Conservation (phyloP, 805 yeast genomes). For the Metschnikowia colocasiae region DNA sequence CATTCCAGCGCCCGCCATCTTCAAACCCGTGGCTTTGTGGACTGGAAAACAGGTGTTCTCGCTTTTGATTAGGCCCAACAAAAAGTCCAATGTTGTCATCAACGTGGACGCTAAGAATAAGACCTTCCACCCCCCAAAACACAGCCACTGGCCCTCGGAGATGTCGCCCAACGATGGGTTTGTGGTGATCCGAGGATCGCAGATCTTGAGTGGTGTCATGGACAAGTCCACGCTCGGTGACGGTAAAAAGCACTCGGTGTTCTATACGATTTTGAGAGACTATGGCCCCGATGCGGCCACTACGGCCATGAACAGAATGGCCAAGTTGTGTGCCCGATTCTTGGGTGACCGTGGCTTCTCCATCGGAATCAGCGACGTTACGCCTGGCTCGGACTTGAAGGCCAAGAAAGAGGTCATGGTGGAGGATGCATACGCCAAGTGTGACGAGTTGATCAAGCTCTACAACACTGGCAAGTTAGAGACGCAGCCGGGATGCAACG, state of each 20-base stretch:
- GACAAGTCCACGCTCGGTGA: conserved; percentile 95
- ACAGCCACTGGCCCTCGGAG: conserved; percentile 66
- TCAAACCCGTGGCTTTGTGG: conserved; percentile 89
- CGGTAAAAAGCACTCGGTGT: conserved; percentile 95
- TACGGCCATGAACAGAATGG: conserved; percentile 96
- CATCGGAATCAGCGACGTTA: conserved; percentile 95
- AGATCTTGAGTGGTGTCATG: conserved; percentile 90
- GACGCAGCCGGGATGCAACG: conserved; percentile 98
- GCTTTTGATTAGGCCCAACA: conserved; percentile 79
- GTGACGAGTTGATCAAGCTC: conserved; percentile 82
- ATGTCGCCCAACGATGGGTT: conserved; percentile 98
- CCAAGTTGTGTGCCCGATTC: conserved; percentile 94
- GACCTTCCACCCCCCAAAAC: conserved; percentile 74
- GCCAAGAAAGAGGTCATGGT: conserved; percentile 82
- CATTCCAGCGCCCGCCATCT: conserved; percentile 90
- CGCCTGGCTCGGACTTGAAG: conserved; percentile 80
- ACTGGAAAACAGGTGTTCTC: conserved; percentile 97
- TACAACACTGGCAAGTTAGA: conserved; percentile 85
- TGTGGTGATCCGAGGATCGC: conserved; percentile 84
- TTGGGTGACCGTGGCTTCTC: conserved; percentile 95
- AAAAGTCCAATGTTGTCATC: conserved; percentile 70
- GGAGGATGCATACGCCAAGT: conserved; percentile 81
- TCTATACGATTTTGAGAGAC: conserved; percentile 91
- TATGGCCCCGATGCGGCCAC: conserved; percentile 98
- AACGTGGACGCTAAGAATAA: conserved; percentile 94